Conservation (phyloP, 139 green algal genomes). For the Chlorella sp. region DNA sequence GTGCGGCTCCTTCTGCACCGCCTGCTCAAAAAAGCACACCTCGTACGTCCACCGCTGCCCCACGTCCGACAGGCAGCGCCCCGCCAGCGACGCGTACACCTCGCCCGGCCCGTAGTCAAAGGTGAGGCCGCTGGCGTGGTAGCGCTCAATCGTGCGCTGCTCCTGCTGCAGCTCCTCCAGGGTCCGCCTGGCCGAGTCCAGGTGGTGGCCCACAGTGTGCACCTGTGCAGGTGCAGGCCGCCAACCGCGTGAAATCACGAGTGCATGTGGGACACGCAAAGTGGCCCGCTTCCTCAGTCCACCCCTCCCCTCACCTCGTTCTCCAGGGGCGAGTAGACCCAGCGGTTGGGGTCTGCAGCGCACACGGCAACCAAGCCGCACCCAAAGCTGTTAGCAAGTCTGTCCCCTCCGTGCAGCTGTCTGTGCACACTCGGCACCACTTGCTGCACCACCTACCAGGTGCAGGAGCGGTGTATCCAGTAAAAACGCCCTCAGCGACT, state of each 20-base stretch:
- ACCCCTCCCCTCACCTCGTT: too few relatives aligned
- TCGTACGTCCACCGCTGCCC: conserved; percentile 28
- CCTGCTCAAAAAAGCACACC: conserved; percentile 64
- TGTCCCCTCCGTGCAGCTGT: too few relatives aligned
- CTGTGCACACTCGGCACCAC: too few relatives aligned
- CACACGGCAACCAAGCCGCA: too few relatives aligned
- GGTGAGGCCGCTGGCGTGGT: neutral
- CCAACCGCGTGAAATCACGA: too few relatives aligned
- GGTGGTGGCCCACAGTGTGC: neutral
- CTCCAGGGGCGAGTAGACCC: neutral
- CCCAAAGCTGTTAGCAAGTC: too few relatives aligned
- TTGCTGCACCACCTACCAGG: too few relatives aligned
- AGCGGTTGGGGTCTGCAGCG: too few relatives aligned
- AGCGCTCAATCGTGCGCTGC: conserved; percentile 10
- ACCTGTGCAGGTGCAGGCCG: too few relatives aligned
- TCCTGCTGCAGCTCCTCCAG: conserved; percentile 3
- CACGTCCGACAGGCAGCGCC: conserved; percentile 7
- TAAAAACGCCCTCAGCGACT: too few relatives aligned
- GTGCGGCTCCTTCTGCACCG: conserved; percentile 56
- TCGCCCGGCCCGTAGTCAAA: conserved; percentile 22
- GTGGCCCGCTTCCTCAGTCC: too few relatives aligned
- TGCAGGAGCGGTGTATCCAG: too few relatives aligned
- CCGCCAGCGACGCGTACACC: conserved; percentile 15
- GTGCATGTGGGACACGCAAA: neutral
- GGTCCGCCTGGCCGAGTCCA: neutral